Evolutionary conservation across 352 stramenopile species (phyloP).

Genomic region (Pythium scleroteichum): DNA sequence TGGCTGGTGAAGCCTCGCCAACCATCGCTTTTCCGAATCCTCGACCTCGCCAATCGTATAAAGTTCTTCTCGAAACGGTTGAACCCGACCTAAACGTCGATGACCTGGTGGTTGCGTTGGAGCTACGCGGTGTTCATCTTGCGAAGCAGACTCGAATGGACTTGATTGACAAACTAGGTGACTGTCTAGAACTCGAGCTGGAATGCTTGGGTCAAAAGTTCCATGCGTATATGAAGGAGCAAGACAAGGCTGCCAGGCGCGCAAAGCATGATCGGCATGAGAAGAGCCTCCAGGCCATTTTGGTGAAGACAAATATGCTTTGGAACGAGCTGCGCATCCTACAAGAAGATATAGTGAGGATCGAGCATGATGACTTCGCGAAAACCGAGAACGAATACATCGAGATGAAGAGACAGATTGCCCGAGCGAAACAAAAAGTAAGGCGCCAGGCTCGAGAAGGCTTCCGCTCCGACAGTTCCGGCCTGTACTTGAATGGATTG

Average conservation of each 20-base stretch:
- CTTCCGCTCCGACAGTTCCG: background rate
- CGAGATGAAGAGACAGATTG: constrained; percentile 61
- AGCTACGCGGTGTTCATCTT: constrained; percentile 61
- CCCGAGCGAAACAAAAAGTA: constrained; percentile 48
- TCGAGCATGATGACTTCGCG: constrained; percentile 39
- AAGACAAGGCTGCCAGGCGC: constrained; percentile 52
- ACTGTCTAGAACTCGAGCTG: constrained; percentile 62
- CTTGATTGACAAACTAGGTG: constrained; percentile 54
- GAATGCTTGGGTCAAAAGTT: constrained; percentile 69
- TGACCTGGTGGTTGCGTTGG: constrained; percentile 58
- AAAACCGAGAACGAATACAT: constrained; percentile 52
- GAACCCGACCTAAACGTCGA: constrained; percentile 70
- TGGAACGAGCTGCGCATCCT: constrained; percentile 56
- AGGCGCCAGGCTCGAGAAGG: constrained; percentile 64
- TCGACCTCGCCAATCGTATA: constrained; percentile 23
- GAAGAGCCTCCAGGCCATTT: constrained; percentile 33
- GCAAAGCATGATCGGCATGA: constrained; percentile 58
- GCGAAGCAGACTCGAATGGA: constrained; percentile 58
- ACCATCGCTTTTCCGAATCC: background rate
- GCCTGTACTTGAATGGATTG: constrained; percentile 51
- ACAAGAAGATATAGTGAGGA: constrained; percentile 41
- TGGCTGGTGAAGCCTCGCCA: background rate
- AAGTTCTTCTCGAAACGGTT: constrained; percentile 55
- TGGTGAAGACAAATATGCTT: constrained; percentile 37
- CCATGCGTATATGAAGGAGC: constrained; percentile 65